Base-by-base conservation (phyloP, 805 yeast species). In the Kluyveromyces nonfermentans region DNA sequence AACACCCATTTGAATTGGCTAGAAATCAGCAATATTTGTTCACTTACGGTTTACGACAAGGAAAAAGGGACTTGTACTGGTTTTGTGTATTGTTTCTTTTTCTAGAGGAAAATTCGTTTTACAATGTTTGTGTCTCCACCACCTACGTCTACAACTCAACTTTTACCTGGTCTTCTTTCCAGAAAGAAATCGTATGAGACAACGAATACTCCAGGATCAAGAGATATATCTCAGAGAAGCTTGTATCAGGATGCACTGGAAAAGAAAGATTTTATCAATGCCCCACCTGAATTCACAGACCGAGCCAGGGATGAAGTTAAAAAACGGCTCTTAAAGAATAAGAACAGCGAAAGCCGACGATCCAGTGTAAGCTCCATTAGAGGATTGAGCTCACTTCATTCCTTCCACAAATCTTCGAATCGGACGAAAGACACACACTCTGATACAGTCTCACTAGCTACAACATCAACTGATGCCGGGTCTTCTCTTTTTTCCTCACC, bases 241-340 rank as follows among this genome's bases (percentile, higher is more conserved):
- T 30, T 30, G 12, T 36, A 33, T 19, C 17, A 34, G 30, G 22
- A 32, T 3, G 34, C 46, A 46, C 57, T 58, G 31, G 58, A 55
- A 64, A 47, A 48, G 49, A 35, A 62, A 55, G 42, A 63, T 47
- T 62, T 63, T 38, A 62, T 63, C 22, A 61, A 53, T 47, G 60
- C 65, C 2, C 67, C 67, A 16, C 54, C 57, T 22, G 65, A 63
- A 37, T 63, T 59, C 44, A 57, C 63, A 9, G 55, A 58, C 22
- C 55, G 67, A 41, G 67, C 67, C 6, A 57, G 68, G 46, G 53
- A 53, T 37, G 65, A 62, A 38, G 62, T 63, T 43, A 56, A 56
- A 33, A 59, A 59, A 37, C 51, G 60, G 32, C 46, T 63, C 21
- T 45, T 59, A 20, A 50, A 50, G 17, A 25, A 43, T 5, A 31